These are phyloP conservation scores for Acanthamoeba healyi DNA, from an alignment of 208 protist genomes.

Conservation along the genomic window DNA sequence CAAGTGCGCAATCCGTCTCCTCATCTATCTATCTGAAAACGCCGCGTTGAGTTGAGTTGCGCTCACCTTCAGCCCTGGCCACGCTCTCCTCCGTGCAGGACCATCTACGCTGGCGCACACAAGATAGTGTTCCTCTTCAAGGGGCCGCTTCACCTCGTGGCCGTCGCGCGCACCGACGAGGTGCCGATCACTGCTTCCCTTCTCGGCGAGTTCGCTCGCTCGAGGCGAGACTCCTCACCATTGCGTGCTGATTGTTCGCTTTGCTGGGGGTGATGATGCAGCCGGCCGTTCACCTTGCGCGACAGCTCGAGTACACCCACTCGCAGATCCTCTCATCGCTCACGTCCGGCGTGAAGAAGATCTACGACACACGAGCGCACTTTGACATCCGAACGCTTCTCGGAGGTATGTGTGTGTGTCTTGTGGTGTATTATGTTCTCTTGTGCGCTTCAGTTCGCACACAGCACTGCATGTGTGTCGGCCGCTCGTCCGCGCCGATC, in stretches of 20 bases:
- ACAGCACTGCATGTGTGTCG: background rate
- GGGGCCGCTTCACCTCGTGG: constrained; percentile 79
- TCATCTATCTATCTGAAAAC: background rate
- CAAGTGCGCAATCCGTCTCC: background rate
- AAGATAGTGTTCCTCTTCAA: constrained; percentile 84
- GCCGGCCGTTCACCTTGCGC: constrained; percentile 37
- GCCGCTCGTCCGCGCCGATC: background rate
- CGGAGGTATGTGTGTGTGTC: constrained; percentile 47
- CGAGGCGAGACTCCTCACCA: too few relatives aligned
- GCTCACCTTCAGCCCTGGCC: background rate
- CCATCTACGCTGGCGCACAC: constrained; percentile 80
- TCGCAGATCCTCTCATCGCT: constrained; percentile 76
- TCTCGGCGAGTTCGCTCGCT: too few relatives aligned
- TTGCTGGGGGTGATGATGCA: background rate
- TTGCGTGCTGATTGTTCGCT: constrained; percentile 1
- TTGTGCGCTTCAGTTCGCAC: background rate
- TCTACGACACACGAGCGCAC: constrained; percentile 43
- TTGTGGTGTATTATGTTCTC: background rate
- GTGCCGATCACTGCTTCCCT: background rate
- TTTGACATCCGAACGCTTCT: constrained; percentile 74
- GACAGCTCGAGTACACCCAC: constrained; percentile 83
- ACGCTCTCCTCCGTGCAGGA: constrained; percentile 73
- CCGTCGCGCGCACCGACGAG: constrained; percentile 67
- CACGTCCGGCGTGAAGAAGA: constrained; percentile 76
- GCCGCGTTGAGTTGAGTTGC: background rate